These are phyloP conservation scores for Pseudogymnoascus sp. DNA, from an alignment of 2,329 filamentous ascomycete genomes.

Conservation along the genomic window DNA sequence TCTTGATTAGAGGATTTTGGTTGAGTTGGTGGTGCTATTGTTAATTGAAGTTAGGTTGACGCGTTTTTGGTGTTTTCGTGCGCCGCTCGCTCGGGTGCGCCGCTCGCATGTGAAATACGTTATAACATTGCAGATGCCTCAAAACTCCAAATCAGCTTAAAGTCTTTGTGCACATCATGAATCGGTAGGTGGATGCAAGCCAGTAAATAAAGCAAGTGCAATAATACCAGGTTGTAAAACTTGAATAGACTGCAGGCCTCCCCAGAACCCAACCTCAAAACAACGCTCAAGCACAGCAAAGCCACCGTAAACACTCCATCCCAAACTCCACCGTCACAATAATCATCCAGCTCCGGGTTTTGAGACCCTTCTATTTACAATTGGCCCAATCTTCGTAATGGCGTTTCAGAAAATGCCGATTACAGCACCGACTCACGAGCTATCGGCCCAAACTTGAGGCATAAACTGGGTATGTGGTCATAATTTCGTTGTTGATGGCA, in stretches of 20 bases:
- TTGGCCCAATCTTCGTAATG: not conserved
- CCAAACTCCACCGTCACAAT: not conserved
- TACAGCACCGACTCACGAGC: not conserved
- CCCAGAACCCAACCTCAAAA: not conserved
- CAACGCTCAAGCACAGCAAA: not conserved
- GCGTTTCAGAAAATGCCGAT: not conserved
- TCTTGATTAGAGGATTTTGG: too few relatives aligned
- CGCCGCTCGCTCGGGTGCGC: too few relatives aligned
- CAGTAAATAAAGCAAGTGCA: not conserved
- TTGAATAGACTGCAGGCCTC: not conserved
- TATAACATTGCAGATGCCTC: not conserved
- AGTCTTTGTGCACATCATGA: not conserved
- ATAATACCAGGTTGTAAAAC: not conserved
- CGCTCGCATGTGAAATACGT: too few relatives aligned
- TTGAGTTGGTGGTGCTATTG: too few relatives aligned
- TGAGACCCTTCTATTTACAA: not conserved
- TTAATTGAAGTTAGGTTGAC: too few relatives aligned
- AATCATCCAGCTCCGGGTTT: not conserved
- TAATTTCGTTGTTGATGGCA: not conserved
- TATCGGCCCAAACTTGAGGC: not conserved
- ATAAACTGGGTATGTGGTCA: not conserved
- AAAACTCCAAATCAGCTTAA: not conserved
- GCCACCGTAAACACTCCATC: not conserved
- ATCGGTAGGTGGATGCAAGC: not conserved
- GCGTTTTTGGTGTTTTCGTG: too few relatives aligned